Evolutionary conservation across 208 protist species (phyloP), one percentile per base, ranked within the genome.

Genomic region (Trypanosoma grayi): DNA sequence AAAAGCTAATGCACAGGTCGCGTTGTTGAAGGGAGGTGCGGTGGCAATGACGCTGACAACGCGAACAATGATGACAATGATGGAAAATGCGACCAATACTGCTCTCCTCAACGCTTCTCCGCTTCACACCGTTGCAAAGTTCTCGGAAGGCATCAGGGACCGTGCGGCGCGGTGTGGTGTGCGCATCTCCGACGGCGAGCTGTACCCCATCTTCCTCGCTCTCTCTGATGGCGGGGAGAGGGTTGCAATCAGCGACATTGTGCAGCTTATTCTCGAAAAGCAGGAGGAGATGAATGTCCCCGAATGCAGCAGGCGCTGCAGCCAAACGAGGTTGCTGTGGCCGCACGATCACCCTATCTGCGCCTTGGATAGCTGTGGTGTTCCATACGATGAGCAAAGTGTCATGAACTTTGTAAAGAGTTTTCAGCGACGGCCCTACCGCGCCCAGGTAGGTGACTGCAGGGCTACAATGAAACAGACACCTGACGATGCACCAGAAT

Each of bases 281-380:
- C 66, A 65, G 22, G 10, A 75, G 8, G 72, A 77, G 45, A 43
- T 45, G 18, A 51, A 33, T 10, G 44, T 70, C 2, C 16, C 46
- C 22, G 7, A 2, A 11, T n/a, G 18, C 44, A 40, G 51, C 10
- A 39, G 0, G 28, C 39, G 9, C 43, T 39, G 22, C 20, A 48
- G 45, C 25, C 60, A 80, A 24, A 58, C 75, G 0, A 70, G 50
- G 66, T 30, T 60, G 39, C 18, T 77, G 0, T 83, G 75, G 70
- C 77, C 73, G 3, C 55, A 80, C 20, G 70, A 83, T 27, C 75
- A 90, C 45, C 83, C 83, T 9, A 77, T 90, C 14, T 63, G 77
- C n/a, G 18, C 79, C 1, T 46, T 95, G 10, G 88, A 95, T 64
- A 69, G 67, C 73, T 95, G 88, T 58, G 85, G 85, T 50, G 73